A percentile compares a stretch with the other conserved stretches of the same genome.
Evolutionary conservation across 306 rosid genomes (phyloP).

Genomic region (Pachyrhizus erosus): DNA sequence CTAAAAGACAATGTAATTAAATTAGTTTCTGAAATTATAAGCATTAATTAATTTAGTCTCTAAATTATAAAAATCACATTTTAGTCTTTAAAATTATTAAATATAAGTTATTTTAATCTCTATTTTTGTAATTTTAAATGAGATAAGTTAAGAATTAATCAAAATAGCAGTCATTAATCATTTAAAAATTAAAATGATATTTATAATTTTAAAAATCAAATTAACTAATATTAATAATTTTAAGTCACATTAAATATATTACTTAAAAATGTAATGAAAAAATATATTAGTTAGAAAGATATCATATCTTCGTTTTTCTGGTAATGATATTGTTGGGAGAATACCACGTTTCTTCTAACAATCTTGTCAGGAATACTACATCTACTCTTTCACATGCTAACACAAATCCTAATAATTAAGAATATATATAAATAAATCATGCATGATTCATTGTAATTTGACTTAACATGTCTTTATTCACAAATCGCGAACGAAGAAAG

Average conservation of each 20-base stretch:
- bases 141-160: neutral
- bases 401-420: neutral
- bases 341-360: neutral
- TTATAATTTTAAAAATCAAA: neutral
- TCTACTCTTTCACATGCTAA: neutral
- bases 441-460: neutral
- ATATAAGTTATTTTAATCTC: too few relatives aligned
- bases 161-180: neutral
- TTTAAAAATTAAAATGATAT: neutral
- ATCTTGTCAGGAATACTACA: neutral
- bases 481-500: neutral
- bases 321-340: neutral
- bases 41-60: neutral
- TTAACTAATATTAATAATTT: neutral
- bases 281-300: neutral
- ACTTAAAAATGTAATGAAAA: neutral
- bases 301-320: neutral
- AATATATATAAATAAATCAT: neutral
- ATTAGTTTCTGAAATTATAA: neutral
- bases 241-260: neutral
- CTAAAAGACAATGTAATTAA: neutral
- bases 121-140: too few relatives aligned
- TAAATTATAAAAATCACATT: too few relatives aligned
- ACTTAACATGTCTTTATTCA: neutral
- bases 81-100: too few relatives aligned